These are phyloP conservation scores for Sarocladiaceae sp. DNA, from an alignment of 2,329 filamentous ascomycete genomes.

Conservation along the genomic window DNA sequence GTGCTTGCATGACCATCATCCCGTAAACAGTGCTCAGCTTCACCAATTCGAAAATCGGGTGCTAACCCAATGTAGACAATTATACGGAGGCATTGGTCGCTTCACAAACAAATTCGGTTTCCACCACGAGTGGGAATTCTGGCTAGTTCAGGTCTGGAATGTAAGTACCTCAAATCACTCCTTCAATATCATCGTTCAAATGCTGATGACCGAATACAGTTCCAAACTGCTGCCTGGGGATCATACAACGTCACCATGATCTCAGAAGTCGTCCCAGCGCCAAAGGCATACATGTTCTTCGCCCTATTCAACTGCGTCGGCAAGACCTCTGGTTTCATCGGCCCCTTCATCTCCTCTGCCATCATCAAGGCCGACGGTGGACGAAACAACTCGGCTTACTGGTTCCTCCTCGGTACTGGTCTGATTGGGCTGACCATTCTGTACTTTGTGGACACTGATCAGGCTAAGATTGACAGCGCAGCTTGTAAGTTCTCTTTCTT, in stretches of 20 bases:
- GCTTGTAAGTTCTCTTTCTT: slow-evolving; percentile 5
- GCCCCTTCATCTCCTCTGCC: slow-evolving; percentile 18
- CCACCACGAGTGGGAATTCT: slow-evolving; percentile 16
- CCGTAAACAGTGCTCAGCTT: no score
- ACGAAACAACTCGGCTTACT: slow-evolving; percentile 15
- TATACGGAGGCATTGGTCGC: slow-evolving; percentile 18
- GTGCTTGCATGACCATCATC: slow-evolving; percentile 17
- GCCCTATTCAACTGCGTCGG: slow-evolving; percentile 18
- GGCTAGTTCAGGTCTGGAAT: slow-evolving; percentile 17
- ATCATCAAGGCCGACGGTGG: slow-evolving; percentile 16
- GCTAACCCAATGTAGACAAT: not conserved
- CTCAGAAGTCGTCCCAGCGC: slow-evolving; percentile 18
- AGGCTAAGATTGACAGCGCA: slow-evolving; percentile 17
- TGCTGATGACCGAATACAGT: not conserved
- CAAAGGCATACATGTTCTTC: slow-evolving; percentile 19
- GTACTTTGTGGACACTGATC: slow-evolving; percentile 18
- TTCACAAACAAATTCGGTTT: slow-evolving; percentile 17
- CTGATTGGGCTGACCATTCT: slow-evolving; percentile 13
- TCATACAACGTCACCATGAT: slow-evolving; percentile 19
- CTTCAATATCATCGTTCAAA: not conserved
- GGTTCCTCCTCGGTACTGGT: slow-evolving; percentile 17
- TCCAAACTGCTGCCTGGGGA: slow-evolving; percentile 14
- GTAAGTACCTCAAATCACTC: slow-evolving; percentile 9
- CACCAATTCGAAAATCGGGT: no score
- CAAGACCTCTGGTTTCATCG: slow-evolving; percentile 21